Conservation (phyloP, 306 rosid genomes). For the Cicer chorassanicum region DNA sequence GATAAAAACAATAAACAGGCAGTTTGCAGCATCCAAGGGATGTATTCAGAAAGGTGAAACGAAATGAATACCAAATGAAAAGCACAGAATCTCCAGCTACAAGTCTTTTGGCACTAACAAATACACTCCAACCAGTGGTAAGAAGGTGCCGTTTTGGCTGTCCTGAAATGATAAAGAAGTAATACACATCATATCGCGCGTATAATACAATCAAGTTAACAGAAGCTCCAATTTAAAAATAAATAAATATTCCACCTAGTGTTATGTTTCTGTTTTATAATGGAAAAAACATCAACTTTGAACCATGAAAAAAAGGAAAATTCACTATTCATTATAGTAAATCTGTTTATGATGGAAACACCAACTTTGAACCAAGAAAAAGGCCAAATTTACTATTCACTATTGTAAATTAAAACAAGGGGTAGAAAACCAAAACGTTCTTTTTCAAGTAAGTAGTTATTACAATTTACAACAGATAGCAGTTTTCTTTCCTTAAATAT, state of each 20-base stretch:
- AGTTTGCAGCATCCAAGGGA: constrained; percentile 24
- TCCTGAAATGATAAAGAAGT: constrained; percentile 62
- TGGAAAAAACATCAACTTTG: not conserved
- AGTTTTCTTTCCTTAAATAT: not conserved
- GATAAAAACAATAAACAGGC: constrained; percentile 24
- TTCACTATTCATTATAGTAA: constrained; percentile 14
- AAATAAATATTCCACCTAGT: not conserved
- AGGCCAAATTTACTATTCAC: constrained; percentile 5
- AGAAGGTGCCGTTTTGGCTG: constrained; percentile 96
- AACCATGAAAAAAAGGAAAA: not conserved
- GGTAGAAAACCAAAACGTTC: not conserved
- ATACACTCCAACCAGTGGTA: constrained; percentile 94
- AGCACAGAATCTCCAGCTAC: constrained; percentile 94
- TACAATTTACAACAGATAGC: not conserved
- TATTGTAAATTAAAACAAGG: constrained; percentile 6
- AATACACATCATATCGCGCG: constrained; percentile 34
- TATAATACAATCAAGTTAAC: not conserved
- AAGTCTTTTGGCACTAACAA: constrained; percentile 92
- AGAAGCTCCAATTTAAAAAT: not conserved
- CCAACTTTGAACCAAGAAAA: not conserved
- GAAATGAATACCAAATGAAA: constrained; percentile 70
- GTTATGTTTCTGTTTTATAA: constrained; percentile 9
- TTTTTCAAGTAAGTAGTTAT: constrained; percentile 1
- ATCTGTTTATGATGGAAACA: constrained; percentile 11
- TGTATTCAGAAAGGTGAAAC: constrained; percentile 15